Conservation (phyloP, 179 eudicot species). For the Beta lomatogona region DNA sequence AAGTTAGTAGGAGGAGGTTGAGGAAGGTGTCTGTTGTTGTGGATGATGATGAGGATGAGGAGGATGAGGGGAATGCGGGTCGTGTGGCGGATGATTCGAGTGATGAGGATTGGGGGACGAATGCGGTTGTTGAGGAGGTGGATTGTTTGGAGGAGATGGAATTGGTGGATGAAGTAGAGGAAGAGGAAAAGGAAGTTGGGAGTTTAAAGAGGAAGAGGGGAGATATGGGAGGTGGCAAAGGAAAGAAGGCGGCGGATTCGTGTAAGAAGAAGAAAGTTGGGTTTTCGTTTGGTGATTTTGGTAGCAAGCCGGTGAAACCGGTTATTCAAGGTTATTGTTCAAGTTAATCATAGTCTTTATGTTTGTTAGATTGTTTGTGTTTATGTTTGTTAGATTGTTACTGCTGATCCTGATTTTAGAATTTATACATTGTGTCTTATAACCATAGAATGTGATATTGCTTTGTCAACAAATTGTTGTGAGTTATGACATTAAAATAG, state of each 20-base stretch:
- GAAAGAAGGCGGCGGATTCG: conserved; percentile 18
- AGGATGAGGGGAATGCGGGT: conserved; percentile 29
- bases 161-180: conserved; percentile 45
- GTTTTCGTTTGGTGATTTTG: conserved; percentile 30
- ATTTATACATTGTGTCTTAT: neutral
- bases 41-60: conserved; percentile 58
- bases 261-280: conserved; percentile 59
- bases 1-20: conserved; percentile 57
- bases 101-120: conserved; percentile 79
- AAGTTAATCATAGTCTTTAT: neutral
- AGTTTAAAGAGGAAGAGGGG: conserved; percentile 34
- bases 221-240: neutral
- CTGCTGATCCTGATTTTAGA: neutral
- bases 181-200: conserved; percentile 18
- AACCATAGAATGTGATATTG: no score
- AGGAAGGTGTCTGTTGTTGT: conserved; percentile 49
- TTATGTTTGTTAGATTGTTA: neutral
- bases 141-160: conserved; percentile 60
- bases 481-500: neutral
- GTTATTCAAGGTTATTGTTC: conserved; percentile 47
- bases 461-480: no score
- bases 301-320: conserved; percentile 35
- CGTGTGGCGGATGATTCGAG: conserved; percentile 47
- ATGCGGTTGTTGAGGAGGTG: conserved; percentile 44
- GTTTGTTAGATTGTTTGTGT: no score